A percentile compares a stretch with the other conserved stretches of the same genome.
phyloP scores from a whole-genome alignment of 345 rosid species.

The Dovyalis caffra region DNA sequence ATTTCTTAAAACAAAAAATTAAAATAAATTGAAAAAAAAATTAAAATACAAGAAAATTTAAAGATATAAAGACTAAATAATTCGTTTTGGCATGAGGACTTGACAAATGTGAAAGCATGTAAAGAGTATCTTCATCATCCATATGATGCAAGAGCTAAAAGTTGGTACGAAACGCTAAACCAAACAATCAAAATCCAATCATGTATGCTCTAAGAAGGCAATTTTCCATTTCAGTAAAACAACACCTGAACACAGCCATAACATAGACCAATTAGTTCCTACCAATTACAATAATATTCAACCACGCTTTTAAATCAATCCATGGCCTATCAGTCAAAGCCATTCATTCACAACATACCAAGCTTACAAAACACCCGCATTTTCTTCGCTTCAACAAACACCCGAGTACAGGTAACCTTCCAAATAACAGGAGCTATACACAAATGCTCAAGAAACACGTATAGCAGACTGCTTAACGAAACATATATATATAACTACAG shows the following conservation, averaged over 20 bases:
- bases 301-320: constrained; percentile 15
- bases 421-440: constrained; percentile 7
- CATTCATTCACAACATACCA: constrained; percentile 12
- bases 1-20: too few species aligned
- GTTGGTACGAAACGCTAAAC: too few species aligned
- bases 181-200: neutral
- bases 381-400: constrained; percentile 6
- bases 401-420: constrained; percentile 8
- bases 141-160: too few species aligned
- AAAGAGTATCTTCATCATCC: too few species aligned
- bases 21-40: too few species aligned
- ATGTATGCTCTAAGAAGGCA: neutral
- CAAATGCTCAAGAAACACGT: constrained; percentile 7
- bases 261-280: constrained; percentile 3
- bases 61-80: too few species aligned
- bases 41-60: too few species aligned
- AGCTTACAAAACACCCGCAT: constrained; percentile 9
- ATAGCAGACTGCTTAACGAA: constrained; percentile 7
- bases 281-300: neutral
- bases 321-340: constrained; percentile 14
- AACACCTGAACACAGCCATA: neutral
- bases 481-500: constrained; percentile 11
- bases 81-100: too few species aligned
- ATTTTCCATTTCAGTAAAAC: neutral
- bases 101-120: too few species aligned